Percentiles rank a stretch among this genome's conserved stretches.
These are phyloP conservation scores for Ceratocystis destructans DNA, from an alignment of 2,329 filamentous ascomycete species.

Conservation along the genomic window DNA sequence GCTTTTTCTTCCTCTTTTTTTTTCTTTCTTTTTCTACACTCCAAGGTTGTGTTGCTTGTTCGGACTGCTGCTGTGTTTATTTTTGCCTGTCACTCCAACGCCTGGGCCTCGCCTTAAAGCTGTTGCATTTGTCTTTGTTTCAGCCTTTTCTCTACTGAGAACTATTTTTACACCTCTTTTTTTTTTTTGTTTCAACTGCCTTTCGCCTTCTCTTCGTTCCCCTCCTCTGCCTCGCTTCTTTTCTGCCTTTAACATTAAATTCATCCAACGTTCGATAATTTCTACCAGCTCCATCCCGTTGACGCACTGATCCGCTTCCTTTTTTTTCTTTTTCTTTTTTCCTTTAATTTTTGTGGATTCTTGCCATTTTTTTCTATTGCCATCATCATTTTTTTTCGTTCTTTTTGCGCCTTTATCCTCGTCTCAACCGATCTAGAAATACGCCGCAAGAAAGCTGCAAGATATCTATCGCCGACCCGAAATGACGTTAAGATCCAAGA, in stretches of 20 bases:
- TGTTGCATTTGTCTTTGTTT: not conserved
- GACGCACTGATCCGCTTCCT: constrained; percentile 2
- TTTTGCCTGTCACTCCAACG: not conserved
- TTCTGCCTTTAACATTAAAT: not conserved
- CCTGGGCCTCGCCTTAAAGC: not conserved
- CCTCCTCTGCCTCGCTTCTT: not conserved
- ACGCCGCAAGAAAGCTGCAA: not conserved
- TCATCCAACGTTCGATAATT: not conserved
- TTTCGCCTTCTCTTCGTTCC: not conserved
- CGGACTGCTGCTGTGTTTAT: not conserved
- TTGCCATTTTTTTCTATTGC: not conserved
- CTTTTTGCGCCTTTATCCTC: not conserved
- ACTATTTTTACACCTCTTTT: constrained; percentile 7
- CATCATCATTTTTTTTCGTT: not conserved
- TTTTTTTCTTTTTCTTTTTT: not conserved
- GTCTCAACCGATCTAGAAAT: not conserved
- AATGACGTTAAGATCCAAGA: constrained; percentile 26
- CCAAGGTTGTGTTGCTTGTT: not conserved
- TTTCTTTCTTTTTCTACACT: not conserved
- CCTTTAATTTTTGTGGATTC: not conserved
- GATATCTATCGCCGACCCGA: not conserved
- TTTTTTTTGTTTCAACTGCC: not conserved
- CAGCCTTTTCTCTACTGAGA: not conserved
- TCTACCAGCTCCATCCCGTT: not conserved
- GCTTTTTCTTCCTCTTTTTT: not conserved